Base-by-base conservation (phyloP, 1,284 basidiomycete species). In the Clitocybe nebularis region DNA sequence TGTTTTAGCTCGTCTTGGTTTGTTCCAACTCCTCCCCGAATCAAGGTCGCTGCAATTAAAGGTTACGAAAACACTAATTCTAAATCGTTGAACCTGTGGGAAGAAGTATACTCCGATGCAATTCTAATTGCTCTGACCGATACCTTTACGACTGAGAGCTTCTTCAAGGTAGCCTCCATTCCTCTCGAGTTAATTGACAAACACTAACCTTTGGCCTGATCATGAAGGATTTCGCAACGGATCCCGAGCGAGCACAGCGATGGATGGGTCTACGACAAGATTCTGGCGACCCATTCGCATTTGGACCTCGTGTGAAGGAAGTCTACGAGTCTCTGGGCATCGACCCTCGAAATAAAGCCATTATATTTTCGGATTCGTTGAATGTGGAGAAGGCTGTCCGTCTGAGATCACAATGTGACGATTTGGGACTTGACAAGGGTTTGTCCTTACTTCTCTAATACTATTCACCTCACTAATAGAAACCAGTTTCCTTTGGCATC, bases 251-350 rank as follows among this genome's bases (percentile, higher is more conserved):
- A 3, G 87, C 84, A 0, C 60, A 67, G 13, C 73, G 76, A 23
- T 96, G 93, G 93, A 68, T 68, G 13, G 85, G 85, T 0, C 67
- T 97, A 14, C 79, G 93, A n/a, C 93, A 97, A 62, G 93, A 97
- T 61, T 92, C 88, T 1, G 93, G 93, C 2, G 85, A 94, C 56
- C 91, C 93, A 0, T 77, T 87, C 48, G 63, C 63, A 8, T 96
- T 90, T 56, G 89, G 84, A 4, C 75, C 77, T 11, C 69, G 75
- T 14, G 90, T 83, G 10, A 87, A 83, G 57, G 70, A 74, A 48
- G 72, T 84, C 38, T 96, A 88, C 53, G 64, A 79, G 38, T 67
- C 71, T 11, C 62, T 89, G 2, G 83, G 80, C 0, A 78, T 89
- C 25, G 78, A 89, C 44, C 66, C 76, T 32, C 66, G 65, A 33